These are phyloP conservation scores for Chlorella sp. DNA, from an alignment of 139 green algal genomes.

Conservation along the genomic window DNA sequence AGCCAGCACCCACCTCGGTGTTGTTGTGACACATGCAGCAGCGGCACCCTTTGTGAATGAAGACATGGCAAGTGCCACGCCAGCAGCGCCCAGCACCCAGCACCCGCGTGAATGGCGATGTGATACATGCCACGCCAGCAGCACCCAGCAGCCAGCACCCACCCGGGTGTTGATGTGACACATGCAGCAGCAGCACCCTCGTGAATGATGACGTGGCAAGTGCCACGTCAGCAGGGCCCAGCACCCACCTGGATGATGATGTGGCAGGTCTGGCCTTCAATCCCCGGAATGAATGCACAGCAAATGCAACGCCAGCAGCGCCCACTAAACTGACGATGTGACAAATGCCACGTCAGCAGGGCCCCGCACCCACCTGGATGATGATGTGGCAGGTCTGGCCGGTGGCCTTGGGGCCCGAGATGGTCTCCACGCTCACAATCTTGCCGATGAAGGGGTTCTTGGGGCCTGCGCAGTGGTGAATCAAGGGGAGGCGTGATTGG, in stretches of 20 bases:
- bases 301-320: too few relatives aligned
- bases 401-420: constrained; percentile 94
- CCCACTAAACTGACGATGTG: too few relatives aligned
- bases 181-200: too few relatives aligned
- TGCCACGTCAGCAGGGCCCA: too few relatives aligned
- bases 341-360: too few relatives aligned
- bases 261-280: constrained; percentile 59
- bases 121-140: background rate
- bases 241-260: background rate
- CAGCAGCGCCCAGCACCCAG: background rate
- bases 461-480: background rate
- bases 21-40: too few relatives aligned
- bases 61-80: constrained; percentile 97
- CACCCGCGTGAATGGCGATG: too few relatives aligned
- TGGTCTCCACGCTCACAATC: constrained; percentile 92
- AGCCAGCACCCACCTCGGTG: constrained; percentile 10
- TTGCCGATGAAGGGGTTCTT: constrained; percentile 63
- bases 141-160: too few relatives aligned
- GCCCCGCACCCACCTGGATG: constrained; percentile 59
- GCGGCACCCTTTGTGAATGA: constrained; percentile 80
- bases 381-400: constrained; percentile 97
- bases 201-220: too few relatives aligned
- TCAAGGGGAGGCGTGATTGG: too few relatives aligned
- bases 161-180: too few relatives aligned
- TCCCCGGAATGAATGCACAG: constrained; percentile 97